phyloP scores from a whole-genome alignment of 192 early-diverging fungal genomes.

The Coemansia sp. region DNA sequence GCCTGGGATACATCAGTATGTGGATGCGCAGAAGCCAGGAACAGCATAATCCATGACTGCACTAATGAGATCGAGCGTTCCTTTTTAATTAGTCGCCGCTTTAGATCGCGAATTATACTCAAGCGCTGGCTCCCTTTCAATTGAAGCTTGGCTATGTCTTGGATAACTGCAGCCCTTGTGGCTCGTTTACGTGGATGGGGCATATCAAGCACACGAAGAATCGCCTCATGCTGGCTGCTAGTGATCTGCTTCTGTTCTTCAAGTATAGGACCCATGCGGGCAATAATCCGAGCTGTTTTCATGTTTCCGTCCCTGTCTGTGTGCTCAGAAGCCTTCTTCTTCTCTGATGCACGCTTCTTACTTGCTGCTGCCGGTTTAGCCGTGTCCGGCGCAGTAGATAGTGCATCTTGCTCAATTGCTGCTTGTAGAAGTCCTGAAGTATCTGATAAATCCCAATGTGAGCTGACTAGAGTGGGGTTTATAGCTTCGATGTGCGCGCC shows the following conservation, averaged over 20 bases:
- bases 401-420: slow-evolving; percentile 1
- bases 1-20: neutral
- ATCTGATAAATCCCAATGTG: slow-evolving; percentile 30
- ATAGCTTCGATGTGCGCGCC: slow-evolving; percentile 38
- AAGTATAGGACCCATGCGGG: slow-evolving; percentile 25
- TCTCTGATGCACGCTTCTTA: neutral
- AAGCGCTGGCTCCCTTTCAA: slow-evolving; percentile 15
- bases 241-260: slow-evolving; percentile 22
- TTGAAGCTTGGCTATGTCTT: slow-evolving; percentile 16
- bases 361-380: slow-evolving; percentile 1
- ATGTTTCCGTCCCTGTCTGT: neutral
- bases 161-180: neutral
- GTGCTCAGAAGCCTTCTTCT: neutral
- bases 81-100: slow-evolving; percentile 47
- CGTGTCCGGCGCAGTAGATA: neutral
- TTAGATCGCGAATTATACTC: slow-evolving; percentile 27
- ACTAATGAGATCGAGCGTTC: slow-evolving; percentile 46
- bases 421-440: neutral
- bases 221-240: slow-evolving; percentile 14
- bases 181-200: slow-evolving; percentile 4
- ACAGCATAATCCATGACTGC: slow-evolving; percentile 40
- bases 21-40: neutral
- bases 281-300: slow-evolving; percentile 9
- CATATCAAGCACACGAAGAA: slow-evolving; percentile 20
- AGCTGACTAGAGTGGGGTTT: slow-evolving; percentile 38